Percentiles rank a stretch among this genome's conserved stretches.
phyloP scores from a whole-genome alignment of 2,329 filamentous ascomycete genomes.

The Catunica adiposa region DNA sequence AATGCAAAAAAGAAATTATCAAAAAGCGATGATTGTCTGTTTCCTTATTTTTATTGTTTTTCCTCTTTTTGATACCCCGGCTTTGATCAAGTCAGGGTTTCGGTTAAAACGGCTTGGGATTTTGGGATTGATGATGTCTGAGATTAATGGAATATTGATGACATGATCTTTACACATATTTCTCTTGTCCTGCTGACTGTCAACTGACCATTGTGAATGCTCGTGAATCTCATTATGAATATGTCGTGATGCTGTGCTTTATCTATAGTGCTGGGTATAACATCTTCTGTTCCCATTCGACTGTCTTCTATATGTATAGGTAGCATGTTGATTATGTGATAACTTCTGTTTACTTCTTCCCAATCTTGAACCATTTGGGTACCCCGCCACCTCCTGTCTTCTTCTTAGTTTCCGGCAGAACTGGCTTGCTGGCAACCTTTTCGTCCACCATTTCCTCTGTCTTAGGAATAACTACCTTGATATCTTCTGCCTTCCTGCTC shows the following conservation, averaged over 20 bases:
- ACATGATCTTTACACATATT: constrained; percentile 1
- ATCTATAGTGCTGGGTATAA: background rate
- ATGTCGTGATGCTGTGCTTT: background rate
- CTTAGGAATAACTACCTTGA: constrained; percentile 39
- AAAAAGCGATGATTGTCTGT: constrained; percentile 1
- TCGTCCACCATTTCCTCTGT: constrained; percentile 26
- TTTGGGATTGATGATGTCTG: constrained; percentile 3
- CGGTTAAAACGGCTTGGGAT: background rate
- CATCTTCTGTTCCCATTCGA: too few species aligned
- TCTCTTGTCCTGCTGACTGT: background rate
- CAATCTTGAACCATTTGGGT: constrained; percentile 59
- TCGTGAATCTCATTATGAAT: background rate
- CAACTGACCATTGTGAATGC: background rate
- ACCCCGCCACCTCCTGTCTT: constrained; percentile 26
- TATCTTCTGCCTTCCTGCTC: constrained; percentile 44
- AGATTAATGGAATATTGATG: constrained; percentile 2
- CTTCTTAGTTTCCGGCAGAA: constrained; percentile 14
- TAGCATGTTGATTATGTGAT: too few species aligned
- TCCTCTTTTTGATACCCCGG: too few species aligned
- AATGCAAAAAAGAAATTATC: constrained; percentile 12
- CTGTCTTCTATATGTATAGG: too few species aligned
- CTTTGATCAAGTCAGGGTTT: background rate
- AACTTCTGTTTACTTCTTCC: constrained; percentile 42
- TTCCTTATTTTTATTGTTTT: background rate
- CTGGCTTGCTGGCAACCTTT: constrained; percentile 20